phyloP scores from a whole-genome alignment of 2,329 filamentous ascomycete species.

The Triangularia verruculosa region DNA sequence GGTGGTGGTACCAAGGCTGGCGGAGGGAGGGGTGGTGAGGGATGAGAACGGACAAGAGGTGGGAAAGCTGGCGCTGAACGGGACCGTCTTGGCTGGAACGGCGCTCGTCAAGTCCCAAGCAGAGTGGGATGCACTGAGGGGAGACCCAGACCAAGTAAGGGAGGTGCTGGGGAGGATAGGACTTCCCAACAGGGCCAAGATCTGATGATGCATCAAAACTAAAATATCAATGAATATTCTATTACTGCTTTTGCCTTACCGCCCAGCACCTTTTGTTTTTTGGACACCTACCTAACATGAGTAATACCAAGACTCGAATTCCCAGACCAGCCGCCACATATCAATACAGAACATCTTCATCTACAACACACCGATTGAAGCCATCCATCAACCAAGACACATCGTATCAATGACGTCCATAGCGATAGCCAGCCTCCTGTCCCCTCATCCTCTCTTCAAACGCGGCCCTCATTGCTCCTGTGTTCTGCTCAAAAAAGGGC shows the following conservation, averaged over 20 bases:
- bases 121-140: constrained; percentile 55
- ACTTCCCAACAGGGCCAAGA: constrained; percentile 26
- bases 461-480: background rate
- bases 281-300: background rate
- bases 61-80: constrained; percentile 53
- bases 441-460: background rate
- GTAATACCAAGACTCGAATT: background rate
- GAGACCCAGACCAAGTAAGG: constrained; percentile 38
- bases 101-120: constrained; percentile 57
- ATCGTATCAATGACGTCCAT: background rate
- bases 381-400: background rate
- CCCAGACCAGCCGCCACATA: background rate
- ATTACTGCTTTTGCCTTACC: background rate
- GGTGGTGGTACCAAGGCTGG: constrained; percentile 52
- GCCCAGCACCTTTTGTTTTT: too few relatives aligned
- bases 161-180: constrained; percentile 43
- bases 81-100: constrained; percentile 62
- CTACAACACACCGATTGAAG: background rate
- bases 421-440: background rate
- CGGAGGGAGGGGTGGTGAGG: constrained; percentile 44
- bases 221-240: background rate
- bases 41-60: constrained; percentile 30
- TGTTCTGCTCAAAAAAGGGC: constrained; percentile 18
- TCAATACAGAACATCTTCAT: background rate
- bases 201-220: background rate